A percentile compares a stretch with the other conserved stretches of the same genome.
These are phyloP conservation scores for Cercospora zeina DNA, from an alignment of 2,329 filamentous ascomycete genomes.

Conservation along the genomic window DNA sequence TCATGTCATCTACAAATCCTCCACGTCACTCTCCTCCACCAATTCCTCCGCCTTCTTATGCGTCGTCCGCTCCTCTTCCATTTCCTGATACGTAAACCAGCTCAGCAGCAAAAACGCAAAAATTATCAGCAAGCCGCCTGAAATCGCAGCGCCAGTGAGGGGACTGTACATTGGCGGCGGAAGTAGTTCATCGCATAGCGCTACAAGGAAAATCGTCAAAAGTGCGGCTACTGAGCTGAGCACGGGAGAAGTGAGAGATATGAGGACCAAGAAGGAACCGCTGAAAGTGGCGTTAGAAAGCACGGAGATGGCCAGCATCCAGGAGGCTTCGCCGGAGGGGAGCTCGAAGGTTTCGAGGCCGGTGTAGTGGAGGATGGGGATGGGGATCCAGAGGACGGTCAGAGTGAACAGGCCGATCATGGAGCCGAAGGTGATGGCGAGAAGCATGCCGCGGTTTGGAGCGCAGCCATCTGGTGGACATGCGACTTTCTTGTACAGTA, in stretches of 20 bases:
- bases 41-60: slow-evolving; percentile 55
- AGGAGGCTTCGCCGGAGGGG: slow-evolving; percentile 73
- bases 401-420: slow-evolving; percentile 86
- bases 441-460: slow-evolving; percentile 87
- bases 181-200: slow-evolving; percentile 82
- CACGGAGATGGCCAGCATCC: slow-evolving; percentile 77
- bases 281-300: slow-evolving; percentile 89
- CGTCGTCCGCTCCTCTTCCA: slow-evolving; percentile 70
- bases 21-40: slow-evolving; percentile 47
- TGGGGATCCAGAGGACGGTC: slow-evolving; percentile 83
- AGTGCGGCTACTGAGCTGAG: slow-evolving; percentile 82
- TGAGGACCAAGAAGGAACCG: slow-evolving; percentile 87
- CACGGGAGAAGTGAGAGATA: slow-evolving; percentile 88
- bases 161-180: slow-evolving; percentile 68
- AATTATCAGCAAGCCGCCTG: slow-evolving; percentile 85
- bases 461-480: slow-evolving; percentile 89
- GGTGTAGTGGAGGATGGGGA: slow-evolving; percentile 77
- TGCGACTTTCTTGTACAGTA: slow-evolving; percentile 88
- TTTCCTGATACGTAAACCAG: slow-evolving; percentile 91
- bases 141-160: slow-evolving; percentile 70
- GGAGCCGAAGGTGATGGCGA: slow-evolving; percentile 88
- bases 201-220: slow-evolving; percentile 95
- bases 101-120: slow-evolving; percentile 81
- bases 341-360: slow-evolving; percentile 81
- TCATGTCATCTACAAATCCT: slow-evolving; percentile 35